Conservation (phyloP, 495 filamentous ascomycete species). For the Aspergillus bertholletiae region DNA sequence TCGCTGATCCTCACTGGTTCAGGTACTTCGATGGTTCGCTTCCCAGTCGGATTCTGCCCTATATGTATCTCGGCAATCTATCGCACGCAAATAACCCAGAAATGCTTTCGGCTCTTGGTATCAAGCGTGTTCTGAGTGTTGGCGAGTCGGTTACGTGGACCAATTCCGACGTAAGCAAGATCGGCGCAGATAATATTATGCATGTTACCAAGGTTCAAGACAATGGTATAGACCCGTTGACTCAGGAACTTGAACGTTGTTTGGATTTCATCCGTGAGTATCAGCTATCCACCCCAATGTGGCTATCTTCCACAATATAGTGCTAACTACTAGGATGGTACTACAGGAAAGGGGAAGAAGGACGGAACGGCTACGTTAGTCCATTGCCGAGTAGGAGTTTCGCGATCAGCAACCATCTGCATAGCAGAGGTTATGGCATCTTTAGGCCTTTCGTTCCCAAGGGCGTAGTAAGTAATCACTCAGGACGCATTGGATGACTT, state of each 20-base stretch:
- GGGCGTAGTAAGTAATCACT: constrained; percentile 69
- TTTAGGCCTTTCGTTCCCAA: constrained; percentile 75
- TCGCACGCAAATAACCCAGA: constrained; percentile 90
- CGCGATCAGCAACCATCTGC: constrained; percentile 92
- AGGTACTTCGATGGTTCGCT: constrained; percentile 82
- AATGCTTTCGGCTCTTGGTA: constrained; percentile 73
- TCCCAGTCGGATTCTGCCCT: constrained; percentile 82
- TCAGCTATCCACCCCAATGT: neutral
- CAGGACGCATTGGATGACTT: neutral
- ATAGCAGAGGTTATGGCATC: constrained; percentile 95
- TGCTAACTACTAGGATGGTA: constrained; percentile 2
- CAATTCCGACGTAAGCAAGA: constrained; percentile 59
- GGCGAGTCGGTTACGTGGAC: constrained; percentile 85
- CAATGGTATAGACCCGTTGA: constrained; percentile 91
- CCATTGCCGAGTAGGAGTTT: constrained; percentile 95
- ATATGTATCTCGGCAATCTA: constrained; percentile 94
- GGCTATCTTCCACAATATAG: neutral
- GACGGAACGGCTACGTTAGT: constrained; percentile 85
- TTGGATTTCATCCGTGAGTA: constrained; percentile 86
- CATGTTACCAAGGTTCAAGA: constrained; percentile 84
- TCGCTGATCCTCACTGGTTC: constrained; percentile 72
- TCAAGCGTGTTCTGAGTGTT: constrained; percentile 86
- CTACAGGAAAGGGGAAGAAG: constrained; percentile 65
- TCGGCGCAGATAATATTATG: constrained; percentile 72
- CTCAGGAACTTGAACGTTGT: constrained; percentile 81